Evolutionary conservation across 2,329 filamentous ascomycete genomes (phyloP).

Genomic region (Fusarium cicatricum): DNA sequence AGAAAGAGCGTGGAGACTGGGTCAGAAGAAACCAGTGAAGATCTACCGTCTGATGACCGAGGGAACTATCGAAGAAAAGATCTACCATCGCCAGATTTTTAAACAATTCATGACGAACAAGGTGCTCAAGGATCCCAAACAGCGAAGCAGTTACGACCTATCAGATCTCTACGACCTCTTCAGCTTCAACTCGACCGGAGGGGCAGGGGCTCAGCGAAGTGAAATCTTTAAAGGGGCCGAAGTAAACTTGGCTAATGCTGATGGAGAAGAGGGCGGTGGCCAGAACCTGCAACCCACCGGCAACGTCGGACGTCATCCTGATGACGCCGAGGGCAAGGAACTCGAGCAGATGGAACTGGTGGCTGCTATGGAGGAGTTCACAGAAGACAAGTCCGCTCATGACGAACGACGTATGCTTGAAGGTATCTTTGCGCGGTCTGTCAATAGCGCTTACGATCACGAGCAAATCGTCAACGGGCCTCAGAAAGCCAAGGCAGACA

Average conservation of each 20-base stretch:
- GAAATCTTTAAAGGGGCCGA: slow-evolving; percentile 89
- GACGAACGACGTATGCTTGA: slow-evolving; percentile 84
- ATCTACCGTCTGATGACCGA: slow-evolving; percentile 99
- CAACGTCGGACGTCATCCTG: slow-evolving; percentile 2
- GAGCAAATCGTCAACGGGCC: slow-evolving; percentile 87
- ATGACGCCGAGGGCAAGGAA: slow-evolving; percentile 44
- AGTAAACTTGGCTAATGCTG: slow-evolving; percentile 53
- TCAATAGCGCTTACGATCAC: slow-evolving; percentile 93
- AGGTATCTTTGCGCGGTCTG: slow-evolving; percentile 85
- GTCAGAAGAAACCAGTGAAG: slow-evolving; percentile 92
- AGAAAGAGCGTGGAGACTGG: slow-evolving; percentile 93
- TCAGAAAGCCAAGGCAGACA: slow-evolving; percentile 75
- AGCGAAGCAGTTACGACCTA: slow-evolving; percentile 88
- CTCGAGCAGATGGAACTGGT: slow-evolving; percentile 67
- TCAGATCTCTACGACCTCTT: slow-evolving; percentile 94
- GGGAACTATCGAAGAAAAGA: slow-evolving; percentile 98
- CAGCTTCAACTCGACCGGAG: slow-evolving; percentile 66
- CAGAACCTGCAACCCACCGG: slow-evolving; percentile 17
- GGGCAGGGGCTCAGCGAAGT: slow-evolving; percentile 75
- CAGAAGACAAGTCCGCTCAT: slow-evolving; percentile 58
- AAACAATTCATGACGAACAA: slow-evolving; percentile 99
- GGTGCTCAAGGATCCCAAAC: slow-evolving; percentile 91
- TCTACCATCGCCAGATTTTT: slow-evolving; percentile 98
- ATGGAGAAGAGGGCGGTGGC: background rate
- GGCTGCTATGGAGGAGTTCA: slow-evolving; percentile 70